Percentiles rank a stretch among this genome's conserved stretches.
These are phyloP conservation scores for Aspergillus ochraceus DNA, from an alignment of 2,329 filamentous ascomycete genomes.

Conservation along the genomic window DNA sequence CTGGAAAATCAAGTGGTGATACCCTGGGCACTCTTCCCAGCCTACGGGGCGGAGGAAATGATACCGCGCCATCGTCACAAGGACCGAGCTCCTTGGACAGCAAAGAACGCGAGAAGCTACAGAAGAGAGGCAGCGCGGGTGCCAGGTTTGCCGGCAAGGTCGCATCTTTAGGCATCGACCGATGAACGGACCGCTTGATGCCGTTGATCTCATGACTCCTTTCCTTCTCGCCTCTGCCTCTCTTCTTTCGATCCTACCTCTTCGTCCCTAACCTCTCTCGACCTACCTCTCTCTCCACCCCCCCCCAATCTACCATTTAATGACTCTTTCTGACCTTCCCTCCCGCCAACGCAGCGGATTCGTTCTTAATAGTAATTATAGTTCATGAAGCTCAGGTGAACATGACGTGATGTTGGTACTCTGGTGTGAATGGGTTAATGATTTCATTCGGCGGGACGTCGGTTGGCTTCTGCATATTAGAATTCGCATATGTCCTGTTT, in stretches of 20 bases:
- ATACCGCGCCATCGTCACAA: conserved; percentile 28
- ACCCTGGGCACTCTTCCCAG: conserved; percentile 63
- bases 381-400: conserved; percentile 17
- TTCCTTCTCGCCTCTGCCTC: conserved; percentile 11
- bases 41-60: conserved; percentile 39
- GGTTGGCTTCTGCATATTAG: conserved; percentile 1
- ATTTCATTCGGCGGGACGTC: conserved; percentile 1
- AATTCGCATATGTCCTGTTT: conserved; percentile 1
- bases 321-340: background rate
- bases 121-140: conserved; percentile 77
- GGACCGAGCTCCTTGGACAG: conserved; percentile 33
- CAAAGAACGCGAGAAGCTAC: conserved; percentile 67
- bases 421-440: conserved; percentile 9
- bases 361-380: conserved; percentile 21
- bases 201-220: background rate
- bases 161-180: conserved; percentile 44
- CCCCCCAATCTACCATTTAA: background rate
- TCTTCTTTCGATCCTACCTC: conserved; percentile 8
- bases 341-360: background rate
- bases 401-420: conserved; percentile 13
- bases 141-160: conserved; percentile 62
- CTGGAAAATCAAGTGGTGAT: conserved; percentile 49
- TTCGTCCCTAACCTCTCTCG: background rate
- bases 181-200: conserved; percentile 24
- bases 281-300: background rate